Conservation (phyloP, 805 yeast species). For the Wickerhamiella vanderwaltii region DNA sequence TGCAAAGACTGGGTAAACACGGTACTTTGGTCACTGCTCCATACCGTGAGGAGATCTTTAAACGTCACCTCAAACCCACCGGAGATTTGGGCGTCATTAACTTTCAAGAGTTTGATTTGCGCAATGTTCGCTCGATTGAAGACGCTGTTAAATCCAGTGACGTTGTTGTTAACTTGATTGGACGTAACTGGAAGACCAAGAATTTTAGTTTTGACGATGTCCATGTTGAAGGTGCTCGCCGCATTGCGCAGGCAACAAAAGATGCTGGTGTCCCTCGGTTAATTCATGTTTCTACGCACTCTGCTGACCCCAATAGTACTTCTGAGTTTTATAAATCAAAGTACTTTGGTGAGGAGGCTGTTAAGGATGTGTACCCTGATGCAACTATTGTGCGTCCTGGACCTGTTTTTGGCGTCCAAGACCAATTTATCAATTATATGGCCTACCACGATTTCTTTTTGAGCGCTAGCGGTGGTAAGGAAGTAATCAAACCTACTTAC, state of each 20-base stretch:
- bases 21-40: constrained; percentile 71
- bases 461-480: constrained; percentile 53
- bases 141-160: constrained; percentile 71
- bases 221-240: constrained; percentile 63
- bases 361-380: constrained; percentile 53
- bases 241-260: constrained; percentile 62
- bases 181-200: constrained; percentile 64
- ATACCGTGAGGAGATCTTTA: constrained; percentile 67
- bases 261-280: constrained; percentile 61
- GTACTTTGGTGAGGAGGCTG: constrained; percentile 65
- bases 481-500: constrained; percentile 58
- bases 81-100: constrained; percentile 85
- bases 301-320: constrained; percentile 54
- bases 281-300: constrained; percentile 68
- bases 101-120: constrained; percentile 68
- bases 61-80: constrained; percentile 63
- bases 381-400: constrained; percentile 79
- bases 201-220: constrained; percentile 75
- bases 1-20: constrained; percentile 63
- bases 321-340: constrained; percentile 70
- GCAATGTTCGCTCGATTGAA: constrained; percentile 64
- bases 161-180: constrained; percentile 68
- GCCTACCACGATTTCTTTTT: constrained; percentile 47
- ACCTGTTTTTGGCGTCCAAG: constrained; percentile 66
- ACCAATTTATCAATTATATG: constrained; percentile 49